A percentile compares a stretch with the other conserved stretches of the same genome.
Conservation (phyloP, 257 asterid genomes). For the Schizonepeta tenuifolia region DNA sequence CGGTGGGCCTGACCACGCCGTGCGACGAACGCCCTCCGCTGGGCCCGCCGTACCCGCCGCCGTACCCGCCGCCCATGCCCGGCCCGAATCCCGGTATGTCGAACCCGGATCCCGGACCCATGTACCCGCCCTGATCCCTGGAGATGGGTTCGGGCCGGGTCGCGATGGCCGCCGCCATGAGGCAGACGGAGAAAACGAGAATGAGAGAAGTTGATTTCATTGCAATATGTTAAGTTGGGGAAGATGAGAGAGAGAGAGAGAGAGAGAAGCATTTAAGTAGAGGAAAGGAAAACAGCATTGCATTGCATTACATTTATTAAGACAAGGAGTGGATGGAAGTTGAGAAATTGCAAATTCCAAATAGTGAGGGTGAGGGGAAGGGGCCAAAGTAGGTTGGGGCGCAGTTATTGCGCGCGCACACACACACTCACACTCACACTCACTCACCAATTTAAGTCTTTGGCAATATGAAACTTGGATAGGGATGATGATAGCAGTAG, state of each 20-base stretch:
- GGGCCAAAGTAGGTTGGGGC: conserved; percentile 34
- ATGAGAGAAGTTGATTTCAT: conserved; percentile 44
- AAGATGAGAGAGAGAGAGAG: conserved; percentile 14
- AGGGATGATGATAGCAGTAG: background rate
- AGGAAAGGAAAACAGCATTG: conserved; percentile 22
- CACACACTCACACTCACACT: background rate
- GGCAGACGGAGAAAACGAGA: conserved; percentile 33
- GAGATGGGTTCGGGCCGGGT: conserved; percentile 37
- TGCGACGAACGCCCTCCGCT: conserved; percentile 59
- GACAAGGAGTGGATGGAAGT: conserved; percentile 54
- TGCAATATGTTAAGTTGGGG: no score
- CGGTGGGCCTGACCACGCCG: conserved; percentile 48
- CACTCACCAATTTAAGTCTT: conserved; percentile 25
- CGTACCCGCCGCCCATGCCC: conserved; percentile 59
- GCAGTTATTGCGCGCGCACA: conserved; percentile 39
- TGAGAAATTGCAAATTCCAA: conserved; percentile 34
- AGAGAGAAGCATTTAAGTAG: conserved; percentile 15
- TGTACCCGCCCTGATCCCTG: background rate
- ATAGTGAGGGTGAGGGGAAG: background rate
- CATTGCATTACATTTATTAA: no score
- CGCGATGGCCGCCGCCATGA: conserved; percentile 42
- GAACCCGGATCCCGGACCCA: conserved; percentile 61
- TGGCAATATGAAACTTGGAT: background rate
- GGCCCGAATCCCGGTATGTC: conserved; percentile 77
- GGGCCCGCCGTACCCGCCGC: conserved; percentile 72